These are phyloP conservation scores for Solanum sitiens DNA, from an alignment of 257 asterid genomes.

Conservation along the genomic window DNA sequence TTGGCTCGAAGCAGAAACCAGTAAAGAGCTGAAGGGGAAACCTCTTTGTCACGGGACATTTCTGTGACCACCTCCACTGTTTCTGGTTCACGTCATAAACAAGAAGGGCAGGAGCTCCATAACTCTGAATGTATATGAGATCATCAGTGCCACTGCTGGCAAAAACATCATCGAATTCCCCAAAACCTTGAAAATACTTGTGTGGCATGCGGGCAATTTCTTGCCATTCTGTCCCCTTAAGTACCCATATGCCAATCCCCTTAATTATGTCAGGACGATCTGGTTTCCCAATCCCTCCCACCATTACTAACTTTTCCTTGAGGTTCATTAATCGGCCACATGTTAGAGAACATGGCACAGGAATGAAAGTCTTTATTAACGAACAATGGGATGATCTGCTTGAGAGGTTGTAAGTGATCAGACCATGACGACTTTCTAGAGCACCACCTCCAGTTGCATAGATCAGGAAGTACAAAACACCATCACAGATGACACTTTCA, in stretches of 20 bases:
- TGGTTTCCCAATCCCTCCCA: constrained; percentile 81
- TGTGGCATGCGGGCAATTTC: constrained; percentile 87
- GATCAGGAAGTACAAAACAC: constrained; percentile 62
- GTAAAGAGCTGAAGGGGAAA: constrained; percentile 94
- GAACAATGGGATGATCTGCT: constrained; percentile 27
- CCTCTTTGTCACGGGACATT: constrained; percentile 75
- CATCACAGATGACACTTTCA: constrained; percentile 79
- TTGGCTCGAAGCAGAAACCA: constrained; percentile 92
- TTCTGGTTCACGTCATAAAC: constrained; percentile 48
- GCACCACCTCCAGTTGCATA: constrained; percentile 63
- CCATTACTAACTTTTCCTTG: constrained; percentile 72
- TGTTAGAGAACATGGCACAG: constrained; percentile 76
- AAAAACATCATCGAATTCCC: constrained; percentile 90
- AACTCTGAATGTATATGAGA: constrained; percentile 81
- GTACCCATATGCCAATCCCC: constrained; percentile 83
- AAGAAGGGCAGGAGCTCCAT: constrained; percentile 78
- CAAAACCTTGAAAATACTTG: constrained; percentile 80
- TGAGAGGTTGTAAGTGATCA: constrained; percentile 42
- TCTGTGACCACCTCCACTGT: constrained; percentile 90
- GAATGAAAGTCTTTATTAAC: constrained; percentile 54
- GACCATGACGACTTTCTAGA: constrained; percentile 59
- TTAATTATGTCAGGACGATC: constrained; percentile 80
- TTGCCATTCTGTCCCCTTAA: constrained; percentile 67
- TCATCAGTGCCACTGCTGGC: constrained; percentile 88
- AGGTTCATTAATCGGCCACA: constrained; percentile 90